These are phyloP conservation scores for Thecaphora frezii DNA, from an alignment of 1,284 basidiomycete genomes.

Conservation along the genomic window DNA sequence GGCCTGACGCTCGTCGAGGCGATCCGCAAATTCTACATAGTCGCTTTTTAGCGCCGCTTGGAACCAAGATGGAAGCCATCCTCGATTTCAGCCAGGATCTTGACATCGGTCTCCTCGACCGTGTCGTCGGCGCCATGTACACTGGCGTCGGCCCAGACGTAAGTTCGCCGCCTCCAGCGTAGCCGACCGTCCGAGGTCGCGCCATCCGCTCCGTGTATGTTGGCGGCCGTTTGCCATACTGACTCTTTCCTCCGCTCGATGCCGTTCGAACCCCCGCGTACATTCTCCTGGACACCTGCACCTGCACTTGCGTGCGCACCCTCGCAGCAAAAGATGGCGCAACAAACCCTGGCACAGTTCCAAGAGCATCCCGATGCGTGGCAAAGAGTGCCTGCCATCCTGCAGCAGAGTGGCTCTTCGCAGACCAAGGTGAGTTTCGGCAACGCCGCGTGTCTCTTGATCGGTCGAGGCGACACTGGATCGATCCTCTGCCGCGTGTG, in stretches of 20 bases:
- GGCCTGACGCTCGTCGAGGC: too few relatives aligned
- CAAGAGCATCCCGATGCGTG: constrained; percentile 97
- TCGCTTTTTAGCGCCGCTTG: too few relatives aligned
- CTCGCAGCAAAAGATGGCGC: constrained; percentile 45
- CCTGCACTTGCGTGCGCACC: too few relatives aligned
- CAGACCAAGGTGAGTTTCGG: constrained; percentile 84
- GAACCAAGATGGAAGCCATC: constrained; percentile 42
- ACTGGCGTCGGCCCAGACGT: constrained; percentile 42
- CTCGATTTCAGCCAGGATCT: constrained; percentile 57
- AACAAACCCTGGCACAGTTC: constrained; percentile 68
- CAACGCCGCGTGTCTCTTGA: too few relatives aligned
- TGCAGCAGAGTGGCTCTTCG: constrained; percentile 80
- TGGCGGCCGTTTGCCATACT: too few relatives aligned
- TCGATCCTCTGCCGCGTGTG: too few relatives aligned
- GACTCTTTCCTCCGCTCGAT: neutral
- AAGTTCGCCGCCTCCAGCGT: constrained; percentile 5
- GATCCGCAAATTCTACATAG: too few relatives aligned
- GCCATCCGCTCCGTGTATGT: too few relatives aligned
- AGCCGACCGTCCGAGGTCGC: too few relatives aligned
- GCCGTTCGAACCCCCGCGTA: too few relatives aligned
- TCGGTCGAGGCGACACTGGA: too few relatives aligned
- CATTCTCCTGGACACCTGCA: too few relatives aligned
- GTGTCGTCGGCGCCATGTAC: constrained; percentile 55
- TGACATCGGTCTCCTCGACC: constrained; percentile 55
- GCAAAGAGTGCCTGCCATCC: constrained; percentile 92